Evolutionary conservation across 2,329 filamentous ascomycete genomes (phyloP), one percentile per base, ranked within the genome.

Genomic region (Bipolaris gigantea): DNA sequence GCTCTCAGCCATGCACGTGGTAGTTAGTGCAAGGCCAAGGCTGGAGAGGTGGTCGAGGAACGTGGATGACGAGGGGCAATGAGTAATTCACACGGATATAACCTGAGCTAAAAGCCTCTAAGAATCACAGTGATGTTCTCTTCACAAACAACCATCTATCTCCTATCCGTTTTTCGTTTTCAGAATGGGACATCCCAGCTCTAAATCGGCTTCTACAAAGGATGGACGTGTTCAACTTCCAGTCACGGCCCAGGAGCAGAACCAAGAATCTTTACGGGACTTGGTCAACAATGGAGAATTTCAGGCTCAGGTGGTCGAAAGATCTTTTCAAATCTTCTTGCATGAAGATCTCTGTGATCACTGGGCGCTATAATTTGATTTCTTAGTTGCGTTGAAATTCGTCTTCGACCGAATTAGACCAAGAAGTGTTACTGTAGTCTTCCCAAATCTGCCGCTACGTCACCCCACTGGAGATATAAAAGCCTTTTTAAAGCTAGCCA

Each of bases 381-480:
- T 55, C n/a, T 39, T 55, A 2, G 13, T 48, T 40, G 33, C 19
- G 25, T 40, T 55, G 3, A 55, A 55, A 21, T 50, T 23, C 9
- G 13, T 55, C 4, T 48, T 55, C 15, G 43, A 55, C 41, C 13
- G 18, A 5, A 18, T 55, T 3, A 55, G 16, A 8, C 47, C 33
- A 3, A 50, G 36, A 39, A 19, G 39, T 34, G 48, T 38, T n/a
- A 43, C 6, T 16, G 38, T 55, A n/a, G 13, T 55, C 3, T 51
- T 55, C 23, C 53, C 38, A 16, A 55, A 51, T 44, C 23, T 15
- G 44, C 42, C 32, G 16, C 38, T 55, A 1, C 43, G 43, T n/a
- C 35, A 51, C 32, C 42, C 33, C 2, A 39, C 35, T 5, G 4
- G 36, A 40, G 53, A 55, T 23, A 44, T 18, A 2, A 9, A 47